These are phyloP conservation scores for Aspergillus conjunctus DNA, from an alignment of 495 filamentous ascomycete species.

Conservation along the genomic window DNA sequence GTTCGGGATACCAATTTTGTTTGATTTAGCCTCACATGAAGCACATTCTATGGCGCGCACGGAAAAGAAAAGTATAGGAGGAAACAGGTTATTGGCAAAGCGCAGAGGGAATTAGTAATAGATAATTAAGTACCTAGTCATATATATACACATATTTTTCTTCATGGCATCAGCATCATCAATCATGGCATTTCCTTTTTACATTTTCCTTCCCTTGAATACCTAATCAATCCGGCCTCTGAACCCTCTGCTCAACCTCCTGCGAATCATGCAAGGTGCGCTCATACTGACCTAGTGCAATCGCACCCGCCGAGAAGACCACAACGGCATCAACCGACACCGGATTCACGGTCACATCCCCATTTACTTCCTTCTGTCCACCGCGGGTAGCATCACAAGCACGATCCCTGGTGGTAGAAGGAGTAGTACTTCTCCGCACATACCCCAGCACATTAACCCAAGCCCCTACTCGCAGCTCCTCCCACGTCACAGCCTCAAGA, in stretches of 20 bases:
- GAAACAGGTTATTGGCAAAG: background rate
- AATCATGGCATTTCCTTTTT: no score
- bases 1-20: slow-evolving; percentile 17
- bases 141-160: background rate
- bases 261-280: slow-evolving; percentile 38
- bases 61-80: background rate
- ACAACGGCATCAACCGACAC: slow-evolving; percentile 64
- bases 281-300: slow-evolving; percentile 68
- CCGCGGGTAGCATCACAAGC: background rate
- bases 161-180: no score
- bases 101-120: slow-evolving; percentile 5
- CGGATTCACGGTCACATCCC: slow-evolving; percentile 11
- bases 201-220: background rate
- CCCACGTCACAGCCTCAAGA: slow-evolving; percentile 61
- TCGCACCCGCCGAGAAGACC: slow-evolving; percentile 64
- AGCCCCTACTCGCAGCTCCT: slow-evolving; percentile 71
- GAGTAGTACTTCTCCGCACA: slow-evolving; percentile 41
- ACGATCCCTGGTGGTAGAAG: background rate
- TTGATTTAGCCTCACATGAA: slow-evolving; percentile 1
- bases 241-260: slow-evolving; percentile 36
- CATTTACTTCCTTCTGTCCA: background rate
- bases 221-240: slow-evolving; percentile 14
- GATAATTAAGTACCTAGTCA: slow-evolving; percentile 9
- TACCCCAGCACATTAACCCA: slow-evolving; percentile 95
- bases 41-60: background rate